Percentiles rank a stretch among this genome's conserved stretches.
These are phyloP conservation scores for Auriscalpium vulgare DNA, from an alignment of 768 basidiomycete species.

Conservation along the genomic window DNA sequence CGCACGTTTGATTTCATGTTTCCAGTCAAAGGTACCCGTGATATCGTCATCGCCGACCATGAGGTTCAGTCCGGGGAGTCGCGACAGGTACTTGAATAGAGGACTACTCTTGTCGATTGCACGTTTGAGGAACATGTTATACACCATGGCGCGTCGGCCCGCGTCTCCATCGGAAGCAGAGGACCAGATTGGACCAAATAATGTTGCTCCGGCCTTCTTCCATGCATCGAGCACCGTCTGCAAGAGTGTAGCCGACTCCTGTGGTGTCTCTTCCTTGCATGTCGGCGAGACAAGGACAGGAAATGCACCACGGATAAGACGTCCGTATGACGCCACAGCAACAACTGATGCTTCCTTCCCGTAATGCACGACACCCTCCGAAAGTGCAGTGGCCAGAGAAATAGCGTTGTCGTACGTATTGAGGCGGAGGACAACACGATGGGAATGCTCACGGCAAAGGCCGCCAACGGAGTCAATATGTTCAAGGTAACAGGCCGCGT, in stretches of 20 bases:
- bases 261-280: neutral
- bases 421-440: constrained; percentile 1
- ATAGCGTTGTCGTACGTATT: neutral
- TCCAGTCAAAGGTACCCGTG: neutral
- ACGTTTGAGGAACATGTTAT: neutral
- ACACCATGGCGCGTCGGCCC: neutral
- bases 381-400: constrained; percentile 5
- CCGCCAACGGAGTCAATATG: constrained; percentile 20
- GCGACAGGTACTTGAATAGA: neutral
- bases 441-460: constrained; percentile 20
- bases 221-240: neutral
- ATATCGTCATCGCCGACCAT: neutral
- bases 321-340: constrained; percentile 14
- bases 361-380: constrained; percentile 19
- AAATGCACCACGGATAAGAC: constrained; percentile 13
- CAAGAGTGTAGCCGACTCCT: neutral
- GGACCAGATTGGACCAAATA: neutral
- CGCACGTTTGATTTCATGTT: neutral
- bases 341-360: constrained; percentile 23
- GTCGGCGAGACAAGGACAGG: constrained; percentile 9
- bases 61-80: neutral
- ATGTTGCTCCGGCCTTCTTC: neutral
- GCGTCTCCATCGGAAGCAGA: neutral
- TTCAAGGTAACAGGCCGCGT: constrained; percentile 17
- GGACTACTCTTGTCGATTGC: neutral